These are phyloP conservation scores for Rhizopogon salebrosus DNA, from an alignment of 768 basidiomycete genomes.

Conservation along the genomic window DNA sequence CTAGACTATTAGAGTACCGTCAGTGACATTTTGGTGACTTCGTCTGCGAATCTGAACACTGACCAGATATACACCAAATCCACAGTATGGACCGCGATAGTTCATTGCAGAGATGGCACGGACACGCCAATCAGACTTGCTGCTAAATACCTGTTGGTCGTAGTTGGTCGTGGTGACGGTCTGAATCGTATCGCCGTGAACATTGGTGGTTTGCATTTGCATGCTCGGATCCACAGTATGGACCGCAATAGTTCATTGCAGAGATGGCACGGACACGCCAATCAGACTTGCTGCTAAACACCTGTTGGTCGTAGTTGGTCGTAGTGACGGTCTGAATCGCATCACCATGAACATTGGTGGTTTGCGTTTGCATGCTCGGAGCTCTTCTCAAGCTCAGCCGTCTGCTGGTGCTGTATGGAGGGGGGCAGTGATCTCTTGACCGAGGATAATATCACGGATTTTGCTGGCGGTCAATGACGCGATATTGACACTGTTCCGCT, in stretches of 20 bases:
- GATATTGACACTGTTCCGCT: conserved; percentile 98
- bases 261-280: conserved; percentile 99
- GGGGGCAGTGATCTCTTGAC: conserved; percentile 98
- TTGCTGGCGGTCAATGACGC: conserved; percentile 95
- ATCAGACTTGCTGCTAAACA: conserved; percentile 99
- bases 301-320: conserved; percentile 95
- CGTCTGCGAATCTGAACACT: too few relatives aligned
- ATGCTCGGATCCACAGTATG: too few relatives aligned
- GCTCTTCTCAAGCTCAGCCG: conserved; percentile 98
- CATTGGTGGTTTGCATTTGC: conserved; percentile 96
- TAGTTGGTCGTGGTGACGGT: conserved; percentile 90
- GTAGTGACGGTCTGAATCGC: conserved; percentile 86
- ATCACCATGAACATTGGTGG: conserved; percentile 96
- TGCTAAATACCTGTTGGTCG: conserved; percentile 96
- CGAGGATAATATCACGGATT: conserved; percentile 96
- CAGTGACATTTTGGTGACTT: conserved; percentile 82
- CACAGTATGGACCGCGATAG: conserved; percentile 97
- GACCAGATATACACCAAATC: too few relatives aligned
- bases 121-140: conserved; percentile 99
- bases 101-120: conserved; percentile 97
- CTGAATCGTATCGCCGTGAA: conserved; percentile 94
- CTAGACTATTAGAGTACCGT: too few relatives aligned
- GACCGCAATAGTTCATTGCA: too few relatives aligned
- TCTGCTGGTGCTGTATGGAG: conserved; percentile 94
- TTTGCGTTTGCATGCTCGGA: conserved; percentile 93